Base-by-base conservation (phyloP, 331 rosid species). In the Cydonia oblonga region DNA sequence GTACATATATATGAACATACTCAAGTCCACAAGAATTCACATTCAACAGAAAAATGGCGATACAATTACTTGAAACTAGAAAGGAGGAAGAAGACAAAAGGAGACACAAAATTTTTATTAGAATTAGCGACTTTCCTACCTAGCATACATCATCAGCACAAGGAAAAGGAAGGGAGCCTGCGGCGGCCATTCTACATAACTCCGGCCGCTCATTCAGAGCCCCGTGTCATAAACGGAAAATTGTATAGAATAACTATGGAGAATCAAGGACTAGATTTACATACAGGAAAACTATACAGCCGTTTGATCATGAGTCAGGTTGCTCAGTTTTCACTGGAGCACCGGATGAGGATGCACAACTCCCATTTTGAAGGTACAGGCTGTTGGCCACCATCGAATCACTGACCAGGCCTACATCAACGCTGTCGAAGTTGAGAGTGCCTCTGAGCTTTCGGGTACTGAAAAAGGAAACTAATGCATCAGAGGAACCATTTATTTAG, bases 351-450 rank as follows among this genome's bases (percentile, higher is more conserved):
- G 97, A 85, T 51, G 81, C 92, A 40, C 91, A 78, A 70, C 90
- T 86, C 76, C 92, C 96, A 64, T 90, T 93, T 78, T 86, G 96
- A 79, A 86, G 88, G 81, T 83, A 86, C 68, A 93, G 88, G 82
- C 98, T 93, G 84, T 85, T 93, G 70, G 98, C 93, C 72, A 93
- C 98, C 90, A 89, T 83, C n/a, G 97, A 84, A 77, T 93, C 98
- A 65, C 96, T 90, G 22, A 93, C 97, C 84, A 93, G 81, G 63
- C 97, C 98, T 9, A 76, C 92, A 71, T 93, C 97, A 1, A 79
- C 85, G 0, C 87, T 92, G 32, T 90, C 98, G 0, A 88, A 93
- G 70, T 90, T 87, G 66, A 93, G 90, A 5, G 82, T 64, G 44
- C 92, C 96, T 73, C 97, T 83, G 68, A 89, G 81, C 81, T 90